Percentiles rank a stretch among this genome's conserved stretches.
These are phyloP conservation scores for Babesia gibsoni DNA, from an alignment of 169 alveolate species.

Conservation along the genomic window DNA sequence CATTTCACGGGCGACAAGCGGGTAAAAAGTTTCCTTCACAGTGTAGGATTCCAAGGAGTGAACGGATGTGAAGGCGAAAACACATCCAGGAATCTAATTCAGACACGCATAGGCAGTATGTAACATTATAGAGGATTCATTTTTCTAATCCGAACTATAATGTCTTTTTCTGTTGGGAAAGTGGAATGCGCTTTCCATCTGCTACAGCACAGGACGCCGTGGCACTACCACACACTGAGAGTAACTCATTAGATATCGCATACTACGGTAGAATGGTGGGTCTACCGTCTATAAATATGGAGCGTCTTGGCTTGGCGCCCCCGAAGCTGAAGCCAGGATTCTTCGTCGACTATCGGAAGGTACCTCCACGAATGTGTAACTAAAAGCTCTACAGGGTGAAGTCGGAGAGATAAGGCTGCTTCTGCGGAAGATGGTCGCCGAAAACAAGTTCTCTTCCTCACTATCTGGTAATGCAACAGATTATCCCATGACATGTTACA, in stretches of 20 bases:
- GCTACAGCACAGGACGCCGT: no score
- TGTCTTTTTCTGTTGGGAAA: no score
- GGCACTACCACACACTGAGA: no score
- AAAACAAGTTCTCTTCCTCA: conserved; percentile 26
- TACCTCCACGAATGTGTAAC: not conserved
- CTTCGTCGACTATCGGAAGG: conserved; percentile 56
- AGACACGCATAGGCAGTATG: no score
- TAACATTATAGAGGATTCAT: no score
- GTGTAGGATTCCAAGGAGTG: no score
- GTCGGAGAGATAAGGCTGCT: conserved; percentile 58
- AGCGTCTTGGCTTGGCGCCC: conserved; percentile 33
- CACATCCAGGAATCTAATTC: no score
- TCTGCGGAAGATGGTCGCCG: conserved; percentile 57
- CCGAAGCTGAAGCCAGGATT: conserved; percentile 50
- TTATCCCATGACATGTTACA: not conserved
- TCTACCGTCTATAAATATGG: conserved; percentile 25
- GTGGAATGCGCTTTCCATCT: no score
- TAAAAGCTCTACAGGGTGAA: conserved; percentile 44
- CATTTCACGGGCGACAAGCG: no score
- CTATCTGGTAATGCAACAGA: not conserved
- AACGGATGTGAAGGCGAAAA: no score
- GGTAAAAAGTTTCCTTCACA: no score
- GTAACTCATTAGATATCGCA: conserved; percentile 10
- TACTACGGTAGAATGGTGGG: conserved; percentile 14
- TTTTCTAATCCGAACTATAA: conserved; percentile 5